These are phyloP conservation scores for Phyllosticta citriasiana DNA, from an alignment of 2,329 filamentous ascomycete species.

Conservation along the genomic window DNA sequence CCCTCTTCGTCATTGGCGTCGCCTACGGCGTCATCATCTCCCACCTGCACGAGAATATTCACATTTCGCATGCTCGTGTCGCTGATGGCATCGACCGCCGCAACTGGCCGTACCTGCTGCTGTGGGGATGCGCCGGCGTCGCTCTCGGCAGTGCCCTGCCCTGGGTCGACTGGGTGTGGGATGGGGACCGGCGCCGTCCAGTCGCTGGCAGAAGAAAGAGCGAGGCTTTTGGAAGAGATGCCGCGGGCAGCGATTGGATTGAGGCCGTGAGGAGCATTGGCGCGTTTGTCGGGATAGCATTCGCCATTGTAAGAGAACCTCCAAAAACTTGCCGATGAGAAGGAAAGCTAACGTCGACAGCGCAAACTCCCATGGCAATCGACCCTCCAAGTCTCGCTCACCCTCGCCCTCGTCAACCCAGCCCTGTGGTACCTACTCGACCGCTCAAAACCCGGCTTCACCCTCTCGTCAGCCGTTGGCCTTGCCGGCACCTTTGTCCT, in stretches of 20 bases:
- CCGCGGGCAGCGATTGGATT: slow-evolving; percentile 57
- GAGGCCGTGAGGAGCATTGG: slow-evolving; percentile 58
- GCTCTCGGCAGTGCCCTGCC: slow-evolving; percentile 70
- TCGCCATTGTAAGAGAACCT: slow-evolving; percentile 66
- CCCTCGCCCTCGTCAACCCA: slow-evolving; percentile 82
- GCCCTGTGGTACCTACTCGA: slow-evolving; percentile 95
- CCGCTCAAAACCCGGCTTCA: slow-evolving; percentile 72
- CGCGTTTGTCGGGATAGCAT: slow-evolving; percentile 63
- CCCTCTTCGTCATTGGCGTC: slow-evolving; percentile 71
- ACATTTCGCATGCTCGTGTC: slow-evolving; percentile 53
- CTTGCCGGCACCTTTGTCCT: slow-evolving; percentile 63
- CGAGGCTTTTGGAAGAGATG: slow-evolving; percentile 18
- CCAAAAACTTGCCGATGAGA: neutral
- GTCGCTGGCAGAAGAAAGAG: slow-evolving; percentile 15
- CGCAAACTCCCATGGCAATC: slow-evolving; percentile 88
- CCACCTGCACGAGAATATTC: slow-evolving; percentile 62
- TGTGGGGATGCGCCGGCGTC: slow-evolving; percentile 77
- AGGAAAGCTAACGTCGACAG: slow-evolving; percentile 33
- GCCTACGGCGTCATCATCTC: slow-evolving; percentile 75
- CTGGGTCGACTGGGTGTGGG: slow-evolving; percentile 72
- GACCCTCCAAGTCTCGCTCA: slow-evolving; percentile 83
- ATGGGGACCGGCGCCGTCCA: slow-evolving; percentile 39
- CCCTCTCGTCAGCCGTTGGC: slow-evolving; percentile 66
- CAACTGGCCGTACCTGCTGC: slow-evolving; percentile 58
- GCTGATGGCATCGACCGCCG: slow-evolving; percentile 41